These are phyloP conservation scores for Populus pruinosa DNA, from an alignment of 345 rosid genomes.

Conservation along the genomic window DNA sequence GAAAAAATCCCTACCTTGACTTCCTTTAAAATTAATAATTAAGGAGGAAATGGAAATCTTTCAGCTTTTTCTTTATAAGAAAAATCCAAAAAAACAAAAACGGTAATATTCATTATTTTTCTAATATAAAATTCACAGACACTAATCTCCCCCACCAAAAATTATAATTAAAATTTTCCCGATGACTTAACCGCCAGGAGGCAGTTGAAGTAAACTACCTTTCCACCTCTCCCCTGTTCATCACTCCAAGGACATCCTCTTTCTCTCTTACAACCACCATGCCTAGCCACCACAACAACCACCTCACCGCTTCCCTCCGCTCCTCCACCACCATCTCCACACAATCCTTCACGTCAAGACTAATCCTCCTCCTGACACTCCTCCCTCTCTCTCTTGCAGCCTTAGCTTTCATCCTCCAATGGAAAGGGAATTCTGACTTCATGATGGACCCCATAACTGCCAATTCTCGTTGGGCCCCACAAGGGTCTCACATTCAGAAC, in stretches of 20 bases:
- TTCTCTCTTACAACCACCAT: constrained; percentile 27
- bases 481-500: constrained; percentile 49
- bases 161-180: background rate
- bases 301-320: constrained; percentile 35
- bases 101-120: too few species aligned
- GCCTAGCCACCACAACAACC: constrained; percentile 43
- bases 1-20: too few species aligned
- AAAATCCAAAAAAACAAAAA: too few species aligned
- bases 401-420: constrained; percentile 84
- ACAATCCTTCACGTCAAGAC: constrained; percentile 52
- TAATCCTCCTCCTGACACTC: constrained; percentile 71
- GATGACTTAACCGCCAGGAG: background rate
- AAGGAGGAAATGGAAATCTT: too few species aligned
- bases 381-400: constrained; percentile 86
- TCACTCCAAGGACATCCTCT: background rate
- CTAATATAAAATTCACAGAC: background rate
- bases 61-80: too few species aligned
- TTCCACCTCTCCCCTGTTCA: background rate
- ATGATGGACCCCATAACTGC: constrained; percentile 46
- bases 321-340: constrained; percentile 40
- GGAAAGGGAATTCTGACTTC: constrained; percentile 66
- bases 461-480: constrained; percentile 43
- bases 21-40: too few species aligned
- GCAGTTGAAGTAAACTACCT: background rate
- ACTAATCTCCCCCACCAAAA: background rate